Base-by-base conservation (phyloP, 169 alveolate species). In the Cryptosporidium baileyi region DNA sequence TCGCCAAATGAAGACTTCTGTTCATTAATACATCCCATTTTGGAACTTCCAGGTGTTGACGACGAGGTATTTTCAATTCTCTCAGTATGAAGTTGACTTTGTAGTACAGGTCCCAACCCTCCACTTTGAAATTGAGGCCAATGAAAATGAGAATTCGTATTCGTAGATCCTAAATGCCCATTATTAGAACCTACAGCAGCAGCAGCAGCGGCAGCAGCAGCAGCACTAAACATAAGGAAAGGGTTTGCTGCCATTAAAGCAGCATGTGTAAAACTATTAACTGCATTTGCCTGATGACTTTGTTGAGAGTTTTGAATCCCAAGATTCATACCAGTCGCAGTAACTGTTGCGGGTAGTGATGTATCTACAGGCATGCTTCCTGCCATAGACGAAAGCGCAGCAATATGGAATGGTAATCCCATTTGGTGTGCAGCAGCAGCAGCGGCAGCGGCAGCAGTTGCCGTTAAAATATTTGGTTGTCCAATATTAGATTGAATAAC, bases 351-450 rank as follows among this genome's bases (percentile, higher is more conserved):
- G 24, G 85, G 54, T 24, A 74, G 32, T 15, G 85, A 30, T 13
- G 85, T 67, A 32, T 74, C 85, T 24, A 74, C 54, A 0, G 63
- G 85, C 30, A 74, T 51, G 24, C 85, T 38, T 17, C 74, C 85
- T 0, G 85, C 60, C 15, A 74, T 54, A 24, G 85, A 74, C 24
- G 85, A 74, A 22, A 74, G 57, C 11, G 85, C 60, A n/a, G 85
- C 85, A 34, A 74, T 51, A 38, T 74, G 85, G 49, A 74, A 74
- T 7, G 85, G 85, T 30, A 74, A 40, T 54, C 85, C 85, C 45
- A 74, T 52, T 54, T 74, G 85, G 17, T 74, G 85, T 15, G 80
- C 80, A 52, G 62, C 62, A 40, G 80, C 80, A 0, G 65, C 82
- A 1, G 82, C 67, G 0, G 85, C 85, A 11, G 85, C 85, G 5